These are phyloP conservation scores for Arthrinium puccinioides DNA, from an alignment of 2,329 filamentous ascomycete species.

Conservation along the genomic window DNA sequence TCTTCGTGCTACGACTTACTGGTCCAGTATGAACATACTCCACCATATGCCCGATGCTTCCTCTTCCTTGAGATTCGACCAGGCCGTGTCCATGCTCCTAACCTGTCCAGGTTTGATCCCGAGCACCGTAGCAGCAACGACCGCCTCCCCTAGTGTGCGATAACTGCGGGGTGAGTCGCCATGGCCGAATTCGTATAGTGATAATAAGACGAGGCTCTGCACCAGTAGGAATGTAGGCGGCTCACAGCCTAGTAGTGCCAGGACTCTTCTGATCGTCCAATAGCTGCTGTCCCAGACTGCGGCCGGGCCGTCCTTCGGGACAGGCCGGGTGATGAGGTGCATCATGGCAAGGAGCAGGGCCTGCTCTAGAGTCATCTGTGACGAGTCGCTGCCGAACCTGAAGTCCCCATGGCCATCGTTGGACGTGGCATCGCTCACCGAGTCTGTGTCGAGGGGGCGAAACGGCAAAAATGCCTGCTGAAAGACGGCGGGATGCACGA, in stretches of 20 bases:
- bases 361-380: constrained; percentile 1
- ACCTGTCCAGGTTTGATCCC: constrained; percentile 1
- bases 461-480: neutral
- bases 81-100: neutral
- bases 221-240: neutral
- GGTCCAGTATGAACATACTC: constrained; percentile 3
- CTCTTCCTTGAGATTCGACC: constrained; percentile 2
- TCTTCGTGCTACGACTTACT: no score
- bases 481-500: constrained; percentile 1
- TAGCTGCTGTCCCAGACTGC: neutral
- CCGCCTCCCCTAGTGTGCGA: neutral
- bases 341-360: constrained; percentile 3
- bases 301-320: neutral
- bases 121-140: constrained; percentile 1
- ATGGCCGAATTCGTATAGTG: constrained; percentile 2
- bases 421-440: constrained; percentile 2
- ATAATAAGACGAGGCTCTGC: neutral
- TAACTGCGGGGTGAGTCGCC: neutral
- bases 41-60: constrained; percentile 2
- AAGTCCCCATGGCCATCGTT: constrained; percentile 1
- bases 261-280: neutral
- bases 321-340: constrained; percentile 1
- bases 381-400: no score
- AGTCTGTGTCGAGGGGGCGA: neutral
- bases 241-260: neutral